Conservation (phyloP, 495 filamentous ascomycete species). For the Lepidopterella palustris region DNA sequence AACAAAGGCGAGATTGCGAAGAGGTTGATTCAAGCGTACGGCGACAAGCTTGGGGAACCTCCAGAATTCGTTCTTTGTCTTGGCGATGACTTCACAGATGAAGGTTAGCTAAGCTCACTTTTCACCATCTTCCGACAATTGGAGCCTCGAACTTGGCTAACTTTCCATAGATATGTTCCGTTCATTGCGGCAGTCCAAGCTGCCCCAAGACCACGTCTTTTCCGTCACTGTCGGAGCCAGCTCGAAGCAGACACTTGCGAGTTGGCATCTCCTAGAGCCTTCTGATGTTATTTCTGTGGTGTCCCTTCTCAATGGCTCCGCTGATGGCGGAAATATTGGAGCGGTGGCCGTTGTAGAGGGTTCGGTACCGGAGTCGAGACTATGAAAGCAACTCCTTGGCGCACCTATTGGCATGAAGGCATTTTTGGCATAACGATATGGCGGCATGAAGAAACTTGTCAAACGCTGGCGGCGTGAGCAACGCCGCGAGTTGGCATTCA, state of each 20-base stretch:
- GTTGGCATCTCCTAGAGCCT: constrained; percentile 81
- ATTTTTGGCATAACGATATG: background rate
- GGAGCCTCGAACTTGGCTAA: constrained; percentile 1
- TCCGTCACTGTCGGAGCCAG: constrained; percentile 81
- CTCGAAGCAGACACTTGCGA: constrained; percentile 77
- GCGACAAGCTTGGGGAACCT: constrained; percentile 39
- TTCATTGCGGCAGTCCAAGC: constrained; percentile 38
- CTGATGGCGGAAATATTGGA: constrained; percentile 43
- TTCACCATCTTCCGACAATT: background rate
- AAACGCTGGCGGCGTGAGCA: background rate
- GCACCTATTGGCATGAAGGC: background rate
- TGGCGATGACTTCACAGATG: constrained; percentile 95
- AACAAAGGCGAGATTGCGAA: constrained; percentile 94
- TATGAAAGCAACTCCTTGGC: background rate
- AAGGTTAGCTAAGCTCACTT: constrained; percentile 60
- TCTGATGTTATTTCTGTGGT: constrained; percentile 77
- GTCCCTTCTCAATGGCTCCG: constrained; percentile 55
- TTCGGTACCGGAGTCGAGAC: constrained; percentile 17
- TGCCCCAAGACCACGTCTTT: constrained; percentile 63
- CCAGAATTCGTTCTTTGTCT: constrained; percentile 81
- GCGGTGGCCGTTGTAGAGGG: constrained; percentile 36
- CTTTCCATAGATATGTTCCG: constrained; percentile 42
- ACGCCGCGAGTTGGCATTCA: background rate
- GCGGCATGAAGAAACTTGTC: background rate
- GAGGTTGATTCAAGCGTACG: constrained; percentile 62